phyloP scores from a whole-genome alignment of 441 rosid species.

The Manihot esculenta region DNA sequence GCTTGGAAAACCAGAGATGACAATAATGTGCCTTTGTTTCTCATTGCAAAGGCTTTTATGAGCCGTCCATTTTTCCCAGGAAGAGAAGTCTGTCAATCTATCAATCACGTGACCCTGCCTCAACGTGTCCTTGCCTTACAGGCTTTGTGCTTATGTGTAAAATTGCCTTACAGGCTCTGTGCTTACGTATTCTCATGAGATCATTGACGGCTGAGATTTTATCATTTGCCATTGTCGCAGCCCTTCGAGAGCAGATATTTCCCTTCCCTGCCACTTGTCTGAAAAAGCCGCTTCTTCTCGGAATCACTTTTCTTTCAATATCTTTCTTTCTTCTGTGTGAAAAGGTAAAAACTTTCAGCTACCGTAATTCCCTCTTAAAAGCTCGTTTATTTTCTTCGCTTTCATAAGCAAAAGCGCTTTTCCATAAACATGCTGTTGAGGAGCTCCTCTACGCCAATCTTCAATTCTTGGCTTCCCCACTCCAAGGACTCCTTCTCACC shows the following conservation, averaged over 20 bases:
- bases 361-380: neutral
- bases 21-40: neutral
- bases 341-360: no score
- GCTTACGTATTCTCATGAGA: neutral
- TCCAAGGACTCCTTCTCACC: conserved; percentile 39
- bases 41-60: neutral
- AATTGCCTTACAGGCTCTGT: neutral
- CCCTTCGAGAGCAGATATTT: neutral
- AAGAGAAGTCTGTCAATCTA: neutral
- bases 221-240: neutral
- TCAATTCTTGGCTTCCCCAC: conserved; percentile 48
- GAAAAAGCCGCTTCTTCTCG: no score
- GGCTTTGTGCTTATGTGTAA: neutral
- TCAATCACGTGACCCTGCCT: no score
- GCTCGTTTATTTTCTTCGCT: neutral
- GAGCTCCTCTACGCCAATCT: conserved; percentile 49
- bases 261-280: no score
- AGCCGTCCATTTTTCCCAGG: neutral
- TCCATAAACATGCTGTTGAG: conserved; percentile 36
- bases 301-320: no score
- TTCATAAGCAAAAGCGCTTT: neutral
- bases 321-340: no score
- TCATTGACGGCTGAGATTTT: conserved; percentile 4
- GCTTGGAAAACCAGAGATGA: neutral
- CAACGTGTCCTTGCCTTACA: conserved; percentile 10